These are phyloP conservation scores for Neckera pumila DNA, from an alignment of 225 moss, liverwort and hornwort species.

Conservation along the genomic window DNA sequence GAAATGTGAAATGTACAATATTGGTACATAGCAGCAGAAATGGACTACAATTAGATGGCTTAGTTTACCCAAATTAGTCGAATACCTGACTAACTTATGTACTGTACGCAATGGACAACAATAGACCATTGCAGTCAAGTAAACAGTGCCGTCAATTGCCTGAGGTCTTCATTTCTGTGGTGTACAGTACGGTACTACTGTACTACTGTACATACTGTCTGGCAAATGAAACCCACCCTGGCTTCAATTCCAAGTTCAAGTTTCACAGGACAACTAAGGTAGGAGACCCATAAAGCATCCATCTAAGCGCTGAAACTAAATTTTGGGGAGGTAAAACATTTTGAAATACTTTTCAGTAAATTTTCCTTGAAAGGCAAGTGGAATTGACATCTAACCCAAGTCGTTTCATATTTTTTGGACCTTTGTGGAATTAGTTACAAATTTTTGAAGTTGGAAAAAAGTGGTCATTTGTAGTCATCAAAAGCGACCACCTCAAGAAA, in stretches of 20 bases:
- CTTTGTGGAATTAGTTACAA: too few species aligned
- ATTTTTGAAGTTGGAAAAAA: too few species aligned
- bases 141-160: not conserved
- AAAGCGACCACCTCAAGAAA: too few species aligned
- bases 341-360: too few species aligned
- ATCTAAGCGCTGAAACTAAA: too few species aligned
- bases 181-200: not conserved
- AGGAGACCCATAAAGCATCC: too few species aligned
- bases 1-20: not conserved
- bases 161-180: not conserved
- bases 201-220: not conserved
- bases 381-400: too few species aligned
- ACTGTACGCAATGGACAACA: not conserved
- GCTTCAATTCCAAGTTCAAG: not conserved
- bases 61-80: not conserved
- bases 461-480: too few species aligned
- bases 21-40: not conserved
- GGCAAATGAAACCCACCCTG: not conserved
- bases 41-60: not conserved
- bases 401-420: too few species aligned
- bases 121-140: not conserved
- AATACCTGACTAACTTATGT: too few species aligned
- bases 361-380: too few species aligned
- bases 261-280: not conserved
- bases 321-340: too few species aligned